Base-by-base conservation (phyloP, 768 basidiomycete genomes). In the Pleurotus ostreatus region DNA sequence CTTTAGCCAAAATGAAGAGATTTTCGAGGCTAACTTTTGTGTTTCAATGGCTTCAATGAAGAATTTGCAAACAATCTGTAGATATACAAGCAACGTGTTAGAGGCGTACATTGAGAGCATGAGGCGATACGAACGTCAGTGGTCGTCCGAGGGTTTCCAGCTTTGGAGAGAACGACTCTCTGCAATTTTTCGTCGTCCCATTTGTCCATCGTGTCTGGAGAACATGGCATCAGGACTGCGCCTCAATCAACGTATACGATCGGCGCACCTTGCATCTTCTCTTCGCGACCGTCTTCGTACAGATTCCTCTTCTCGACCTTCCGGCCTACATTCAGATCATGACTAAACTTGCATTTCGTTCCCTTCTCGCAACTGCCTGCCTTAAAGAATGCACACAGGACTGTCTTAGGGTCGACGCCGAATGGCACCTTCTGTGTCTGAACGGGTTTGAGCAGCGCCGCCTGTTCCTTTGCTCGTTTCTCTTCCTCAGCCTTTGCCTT, bases 161-260 rank as follows among this genome's bases (percentile, higher is more conserved):
- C 80, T 71, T 94, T 95, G 8, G 87, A 89, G 15, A 85, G 62
- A 1, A 98, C 92, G 55, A 98, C 97, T n/a, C 74, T 83, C 39
- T 84, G 79, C 56, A 99, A 75, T 72, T 98, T 98, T 65, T 87
- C 94, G 59, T 98, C 91, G 71, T 97, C 94, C 97, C 97, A 99
- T 59, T 77, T 85, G 63, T 97, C 94, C 97, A 98, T 98, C 9
- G 93, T 94, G 73, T 98, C 95, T 94, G 60, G 38, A 37, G 1
- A 41, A 9, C 48, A 23, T 44, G 59, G 20, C 37, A 15, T 44
- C 26, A 25, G 23, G 23, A 46, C 2, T 25, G 20, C 9, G 22
- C 48, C 8, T 11, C 39, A 16, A 16, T 9, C 39, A 45, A 34
- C 45, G 26, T 47, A 56, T 18, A 34, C 13, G 13, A 38, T 40